Evolutionary conservation across 345 rosid species (phyloP).

Genomic region (Populus ilicifolia): DNA sequence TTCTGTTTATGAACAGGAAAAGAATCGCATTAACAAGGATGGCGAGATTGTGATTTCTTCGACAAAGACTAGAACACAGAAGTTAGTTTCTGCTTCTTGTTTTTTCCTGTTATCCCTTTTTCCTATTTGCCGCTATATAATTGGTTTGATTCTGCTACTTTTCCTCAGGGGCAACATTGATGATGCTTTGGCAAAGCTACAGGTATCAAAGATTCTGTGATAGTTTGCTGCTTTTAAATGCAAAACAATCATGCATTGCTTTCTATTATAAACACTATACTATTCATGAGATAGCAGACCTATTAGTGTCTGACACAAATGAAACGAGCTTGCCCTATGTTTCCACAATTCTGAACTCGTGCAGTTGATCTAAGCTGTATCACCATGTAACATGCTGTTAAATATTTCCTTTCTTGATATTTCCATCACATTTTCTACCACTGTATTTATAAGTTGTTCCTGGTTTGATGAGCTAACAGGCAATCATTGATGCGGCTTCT

Average conservation of each 20-base stretch:
- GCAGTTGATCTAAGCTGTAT: background rate
- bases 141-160: constrained; percentile 13
- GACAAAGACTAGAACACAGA: constrained; percentile 89
- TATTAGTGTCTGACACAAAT: background rate
- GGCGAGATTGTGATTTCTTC: constrained; percentile 95
- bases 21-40: constrained; percentile 93
- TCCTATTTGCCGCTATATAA: constrained; percentile 1
- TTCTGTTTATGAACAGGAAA: constrained; percentile 55
- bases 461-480: constrained; percentile 39
- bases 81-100: constrained; percentile 37
- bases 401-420: background rate
- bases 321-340: background rate
- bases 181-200: constrained; percentile 80
- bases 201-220: constrained; percentile 42
- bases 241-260: background rate
- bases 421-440: background rate
- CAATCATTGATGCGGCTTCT: constrained; percentile 83
- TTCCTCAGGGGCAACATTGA: constrained; percentile 81
- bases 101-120: background rate
- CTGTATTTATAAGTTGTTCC: background rate
- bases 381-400: background rate
- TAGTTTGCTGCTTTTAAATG: background rate
- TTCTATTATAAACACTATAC: background rate
- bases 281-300: background rate
- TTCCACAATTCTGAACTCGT: background rate